These are phyloP conservation scores for Friedmanniomyces simplex DNA, from an alignment of 495 filamentous ascomycete genomes.

Conservation along the genomic window DNA sequence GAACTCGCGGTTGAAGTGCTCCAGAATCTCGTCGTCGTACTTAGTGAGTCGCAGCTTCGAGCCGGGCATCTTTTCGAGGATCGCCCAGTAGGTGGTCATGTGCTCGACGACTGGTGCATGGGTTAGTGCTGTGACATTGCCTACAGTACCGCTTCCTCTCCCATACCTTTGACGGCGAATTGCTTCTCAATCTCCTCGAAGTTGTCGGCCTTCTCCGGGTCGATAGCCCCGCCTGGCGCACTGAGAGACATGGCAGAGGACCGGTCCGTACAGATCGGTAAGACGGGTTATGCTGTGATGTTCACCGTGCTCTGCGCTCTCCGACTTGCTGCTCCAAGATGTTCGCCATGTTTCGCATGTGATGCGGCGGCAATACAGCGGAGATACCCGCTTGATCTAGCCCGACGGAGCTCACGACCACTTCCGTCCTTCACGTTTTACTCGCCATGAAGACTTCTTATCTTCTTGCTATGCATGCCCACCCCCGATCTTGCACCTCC, in stretches of 20 bases:
- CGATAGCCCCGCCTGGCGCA: slow-evolving; percentile 26
- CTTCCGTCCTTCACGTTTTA: too few relatives aligned
- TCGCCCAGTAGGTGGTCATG: slow-evolving; percentile 90
- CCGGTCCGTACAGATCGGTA: too few relatives aligned
- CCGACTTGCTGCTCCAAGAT: not conserved
- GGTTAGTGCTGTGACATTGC: not conserved
- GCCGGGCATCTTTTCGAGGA: slow-evolving; percentile 81
- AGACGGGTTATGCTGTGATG: too few relatives aligned
- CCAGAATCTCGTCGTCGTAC: slow-evolving; percentile 87
- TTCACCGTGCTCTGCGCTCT: too few relatives aligned
- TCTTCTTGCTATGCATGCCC: too few relatives aligned
- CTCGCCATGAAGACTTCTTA: too few relatives aligned
- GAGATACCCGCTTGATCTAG: too few relatives aligned
- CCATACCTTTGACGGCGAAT: slow-evolving; percentile 82
- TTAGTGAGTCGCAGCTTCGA: slow-evolving; percentile 81
- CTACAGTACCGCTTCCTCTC: not conserved
- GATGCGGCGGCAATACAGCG: too few relatives aligned
- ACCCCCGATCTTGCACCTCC: too few relatives aligned
- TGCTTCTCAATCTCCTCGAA: slow-evolving; percentile 98
- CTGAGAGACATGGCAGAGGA: slow-evolving; percentile 36
- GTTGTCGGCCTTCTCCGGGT: slow-evolving; percentile 63
- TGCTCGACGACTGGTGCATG: slow-evolving; percentile 66
- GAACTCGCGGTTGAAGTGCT: slow-evolving; percentile 75
- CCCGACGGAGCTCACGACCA: too few relatives aligned
- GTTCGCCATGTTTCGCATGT: not conserved